Percentiles rank a stretch among this genome's conserved stretches.
phyloP scores from a whole-genome alignment of 2,329 filamentous ascomycete species.

The Pseudogymnoascus sp. region DNA sequence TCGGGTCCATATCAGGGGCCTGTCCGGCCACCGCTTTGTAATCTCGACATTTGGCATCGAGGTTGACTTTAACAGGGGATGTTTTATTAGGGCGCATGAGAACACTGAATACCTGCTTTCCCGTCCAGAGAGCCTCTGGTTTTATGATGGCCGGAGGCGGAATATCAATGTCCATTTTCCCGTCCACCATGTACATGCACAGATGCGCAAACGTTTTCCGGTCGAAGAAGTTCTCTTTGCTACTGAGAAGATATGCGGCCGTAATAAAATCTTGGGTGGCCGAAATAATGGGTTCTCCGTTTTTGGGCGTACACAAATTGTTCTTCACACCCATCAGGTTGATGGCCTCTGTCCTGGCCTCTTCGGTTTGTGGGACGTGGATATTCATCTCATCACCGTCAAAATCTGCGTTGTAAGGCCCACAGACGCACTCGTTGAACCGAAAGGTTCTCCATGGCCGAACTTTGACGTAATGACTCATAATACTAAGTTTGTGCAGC shows the following conservation, averaged over 20 bases:
- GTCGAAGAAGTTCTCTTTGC: conserved; percentile 89
- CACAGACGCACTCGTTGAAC: conserved; percentile 96
- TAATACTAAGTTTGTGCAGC: conserved; percentile 96
- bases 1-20: conserved; percentile 66
- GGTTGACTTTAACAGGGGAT: conserved; percentile 77
- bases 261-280: conserved; percentile 99
- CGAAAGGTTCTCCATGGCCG: conserved; percentile 93
- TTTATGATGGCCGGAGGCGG: conserved; percentile 82
- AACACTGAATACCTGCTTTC: conserved; percentile 92
- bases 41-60: conserved; percentile 85
- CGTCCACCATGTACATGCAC: conserved; percentile 89
- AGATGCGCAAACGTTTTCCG: conserved; percentile 82
- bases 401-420: conserved; percentile 97
- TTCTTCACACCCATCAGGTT: conserved; percentile 97
- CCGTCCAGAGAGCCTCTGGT: conserved; percentile 84
- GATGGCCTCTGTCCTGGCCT: conserved; percentile 89
- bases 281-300: conserved; percentile 94
- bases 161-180: conserved; percentile 68
- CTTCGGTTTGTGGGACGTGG: conserved; percentile 95
- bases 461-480: conserved; percentile 89
- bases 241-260: conserved; percentile 81
- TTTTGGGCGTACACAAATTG: conserved; percentile 92
- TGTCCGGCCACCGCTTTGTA: conserved; percentile 56
- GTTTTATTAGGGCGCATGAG: conserved; percentile 80
- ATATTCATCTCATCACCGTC: conserved; percentile 99